Percentiles rank a stretch among this genome's conserved stretches.
phyloP scores from a whole-genome alignment of 2,329 filamentous ascomycete species.

The Corynespora cassiicola region DNA sequence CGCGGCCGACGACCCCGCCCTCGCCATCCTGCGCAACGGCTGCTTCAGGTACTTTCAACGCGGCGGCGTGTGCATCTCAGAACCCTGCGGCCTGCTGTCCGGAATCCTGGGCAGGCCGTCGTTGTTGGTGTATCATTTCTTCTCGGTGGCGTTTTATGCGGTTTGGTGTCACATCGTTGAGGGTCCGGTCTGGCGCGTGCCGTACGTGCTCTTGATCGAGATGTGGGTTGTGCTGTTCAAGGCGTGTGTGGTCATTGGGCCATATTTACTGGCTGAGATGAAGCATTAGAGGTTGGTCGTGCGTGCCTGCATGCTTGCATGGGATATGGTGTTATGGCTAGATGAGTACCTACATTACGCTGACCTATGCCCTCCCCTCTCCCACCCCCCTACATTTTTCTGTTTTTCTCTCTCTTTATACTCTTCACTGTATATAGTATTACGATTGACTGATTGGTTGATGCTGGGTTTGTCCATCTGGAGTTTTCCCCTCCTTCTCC shows the following conservation, averaged over 20 bases:
- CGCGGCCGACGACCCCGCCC: slow-evolving; percentile 70
- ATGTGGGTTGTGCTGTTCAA: slow-evolving; percentile 77
- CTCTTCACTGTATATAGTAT: too few species aligned
- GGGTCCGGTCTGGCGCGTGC: slow-evolving; percentile 50
- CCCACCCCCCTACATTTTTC: too few species aligned
- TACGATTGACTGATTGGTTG: too few species aligned
- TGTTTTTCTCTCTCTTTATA: too few species aligned
- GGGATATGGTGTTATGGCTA: too few species aligned
- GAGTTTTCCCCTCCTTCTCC: too few species aligned
- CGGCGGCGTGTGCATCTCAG: slow-evolving; percentile 74
- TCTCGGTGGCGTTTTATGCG: slow-evolving; percentile 85
- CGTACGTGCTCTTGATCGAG: slow-evolving; percentile 66
- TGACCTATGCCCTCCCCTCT: too few species aligned
- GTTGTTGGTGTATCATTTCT: slow-evolving; percentile 90
- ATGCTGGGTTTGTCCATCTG: too few species aligned
- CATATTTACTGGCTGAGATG: slow-evolving; percentile 77
- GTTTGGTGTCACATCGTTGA: slow-evolving; percentile 73
- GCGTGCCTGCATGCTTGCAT: too few species aligned
- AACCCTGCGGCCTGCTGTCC: slow-evolving; percentile 80
- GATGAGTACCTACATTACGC: too few species aligned
- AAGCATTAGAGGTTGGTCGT: slow-evolving; percentile 44
- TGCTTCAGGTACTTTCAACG: slow-evolving; percentile 92
- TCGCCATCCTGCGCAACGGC: slow-evolving; percentile 82
- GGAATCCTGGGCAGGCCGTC: slow-evolving; percentile 80
- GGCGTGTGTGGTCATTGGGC: slow-evolving; percentile 81